A percentile compares a stretch with the other conserved stretches of the same genome.
These are phyloP conservation scores for Elsinoe necatrix DNA, from an alignment of 2,329 filamentous ascomycete genomes.

Conservation along the genomic window DNA sequence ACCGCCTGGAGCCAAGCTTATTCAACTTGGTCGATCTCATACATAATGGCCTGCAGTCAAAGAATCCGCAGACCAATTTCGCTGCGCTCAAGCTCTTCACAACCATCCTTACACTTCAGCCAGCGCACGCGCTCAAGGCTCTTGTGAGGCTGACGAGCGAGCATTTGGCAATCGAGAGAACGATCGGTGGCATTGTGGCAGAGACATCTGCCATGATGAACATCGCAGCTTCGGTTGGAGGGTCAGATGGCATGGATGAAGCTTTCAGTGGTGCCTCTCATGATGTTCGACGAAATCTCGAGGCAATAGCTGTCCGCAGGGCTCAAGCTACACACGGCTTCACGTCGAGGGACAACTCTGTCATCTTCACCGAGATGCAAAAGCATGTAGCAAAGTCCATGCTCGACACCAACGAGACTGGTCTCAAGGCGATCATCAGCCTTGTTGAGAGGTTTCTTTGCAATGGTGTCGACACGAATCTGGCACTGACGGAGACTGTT, in stretches of 20 bases:
- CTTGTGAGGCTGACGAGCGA: constrained; percentile 51
- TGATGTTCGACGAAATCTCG: constrained; percentile 46
- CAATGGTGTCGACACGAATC: constrained; percentile 84
- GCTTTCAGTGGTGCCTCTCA: constrained; percentile 63
- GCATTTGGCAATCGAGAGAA: constrained; percentile 43
- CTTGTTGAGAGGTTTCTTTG: constrained; percentile 74
- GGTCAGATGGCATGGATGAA: constrained; percentile 61
- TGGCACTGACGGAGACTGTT: constrained; percentile 76
- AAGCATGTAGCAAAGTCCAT: constrained; percentile 7
- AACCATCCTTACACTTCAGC: constrained; percentile 77
- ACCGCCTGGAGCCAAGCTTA: constrained; percentile 70
- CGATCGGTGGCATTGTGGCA: constrained; percentile 63
- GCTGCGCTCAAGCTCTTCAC: constrained; percentile 83
- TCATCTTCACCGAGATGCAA: background rate
- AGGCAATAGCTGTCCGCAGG: constrained; percentile 22
- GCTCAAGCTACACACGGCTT: constrained; percentile 1
- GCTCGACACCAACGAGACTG: constrained; percentile 46
- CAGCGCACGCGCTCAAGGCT: constrained; percentile 72
- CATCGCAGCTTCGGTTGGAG: constrained; percentile 60
- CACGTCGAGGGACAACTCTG: constrained; percentile 10
- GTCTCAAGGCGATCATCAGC: constrained; percentile 44
- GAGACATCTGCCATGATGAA: constrained; percentile 65
- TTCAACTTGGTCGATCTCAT: constrained; percentile 93
- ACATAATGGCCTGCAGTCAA: constrained; percentile 72
- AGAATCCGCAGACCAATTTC: constrained; percentile 79